Evolutionary conservation across 345 rosid genomes (phyloP).

Genomic region (Gossypium longicalyx): DNA sequence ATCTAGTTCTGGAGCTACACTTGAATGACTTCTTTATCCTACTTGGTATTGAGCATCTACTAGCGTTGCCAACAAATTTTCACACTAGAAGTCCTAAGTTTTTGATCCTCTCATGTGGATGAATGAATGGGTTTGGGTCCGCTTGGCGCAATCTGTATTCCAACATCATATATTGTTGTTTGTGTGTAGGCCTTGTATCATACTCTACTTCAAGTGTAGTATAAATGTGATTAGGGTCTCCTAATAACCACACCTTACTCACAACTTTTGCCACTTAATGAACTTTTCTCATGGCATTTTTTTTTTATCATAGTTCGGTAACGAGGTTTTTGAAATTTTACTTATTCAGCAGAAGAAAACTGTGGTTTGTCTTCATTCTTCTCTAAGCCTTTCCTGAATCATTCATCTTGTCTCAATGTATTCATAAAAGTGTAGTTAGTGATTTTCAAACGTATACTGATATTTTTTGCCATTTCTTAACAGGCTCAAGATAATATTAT

Average conservation of each 20-base stretch:
- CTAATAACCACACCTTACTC: not conserved
- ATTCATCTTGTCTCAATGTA: not conserved
- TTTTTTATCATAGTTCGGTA: not conserved
- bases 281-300: not conserved
- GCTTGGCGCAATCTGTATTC: not conserved
- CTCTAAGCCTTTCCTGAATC: not conserved
- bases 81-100: not conserved
- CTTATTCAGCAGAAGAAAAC: not conserved
- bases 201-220: not conserved
- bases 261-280: not conserved
- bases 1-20: not conserved
- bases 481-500: conserved; percentile 94
- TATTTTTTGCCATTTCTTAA: conserved; percentile 27
- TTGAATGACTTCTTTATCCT: not conserved
- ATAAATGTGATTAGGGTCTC: not conserved
- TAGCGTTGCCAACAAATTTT: not conserved
- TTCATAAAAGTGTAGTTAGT: conserved; percentile 1
- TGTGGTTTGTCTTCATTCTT: conserved; percentile 3
- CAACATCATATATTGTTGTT: not conserved
- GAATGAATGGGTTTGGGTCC: not conserved
- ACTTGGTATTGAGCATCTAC: not conserved
- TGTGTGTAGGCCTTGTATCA: not conserved
- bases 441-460: conserved; percentile 18
- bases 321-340: not conserved
- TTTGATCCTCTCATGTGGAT: not conserved